Conservation (phyloP, 495 filamentous ascomycete species). For the Tuber borchii region DNA sequence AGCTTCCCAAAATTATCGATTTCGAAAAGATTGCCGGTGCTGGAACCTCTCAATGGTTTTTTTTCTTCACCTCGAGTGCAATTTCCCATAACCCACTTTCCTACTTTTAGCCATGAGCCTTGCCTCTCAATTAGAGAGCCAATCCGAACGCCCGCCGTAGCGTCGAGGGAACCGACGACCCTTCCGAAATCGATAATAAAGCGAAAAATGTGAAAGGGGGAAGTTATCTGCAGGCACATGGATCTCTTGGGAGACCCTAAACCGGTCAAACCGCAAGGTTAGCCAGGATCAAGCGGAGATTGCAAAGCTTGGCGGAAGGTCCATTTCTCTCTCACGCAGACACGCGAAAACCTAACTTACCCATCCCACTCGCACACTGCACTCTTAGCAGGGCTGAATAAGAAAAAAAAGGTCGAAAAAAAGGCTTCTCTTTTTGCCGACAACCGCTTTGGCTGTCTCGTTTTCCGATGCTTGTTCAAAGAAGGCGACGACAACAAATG, state of each 20-base stretch:
- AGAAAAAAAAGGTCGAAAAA: background rate
- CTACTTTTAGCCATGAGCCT: too few species aligned
- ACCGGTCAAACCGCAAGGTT: constrained; percentile 11
- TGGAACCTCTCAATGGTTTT: too few species aligned
- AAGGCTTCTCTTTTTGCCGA: background rate
- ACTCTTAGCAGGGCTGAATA: background rate
- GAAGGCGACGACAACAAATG: background rate
- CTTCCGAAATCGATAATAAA: background rate
- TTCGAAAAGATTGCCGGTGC: too few species aligned
- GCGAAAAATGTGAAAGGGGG: constrained; percentile 30
- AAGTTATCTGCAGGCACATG: constrained; percentile 9
- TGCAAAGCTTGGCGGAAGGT: constrained; percentile 16
- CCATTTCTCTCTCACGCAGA: background rate
- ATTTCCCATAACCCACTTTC: too few species aligned
- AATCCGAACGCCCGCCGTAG: too few species aligned
- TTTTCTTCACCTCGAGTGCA: too few species aligned
- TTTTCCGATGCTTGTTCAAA: background rate
- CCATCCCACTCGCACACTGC: background rate
- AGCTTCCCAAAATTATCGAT: constrained; percentile 3
- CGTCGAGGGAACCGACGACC: too few species aligned
- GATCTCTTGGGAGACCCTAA: background rate
- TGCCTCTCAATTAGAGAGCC: too few species aligned
- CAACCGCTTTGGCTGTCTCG: background rate
- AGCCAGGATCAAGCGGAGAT: constrained; percentile 24
- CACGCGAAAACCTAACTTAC: background rate